These are phyloP conservation scores for Thalassia testudinum DNA, from an alignment of 116 monocot species.

Conservation along the genomic window DNA sequence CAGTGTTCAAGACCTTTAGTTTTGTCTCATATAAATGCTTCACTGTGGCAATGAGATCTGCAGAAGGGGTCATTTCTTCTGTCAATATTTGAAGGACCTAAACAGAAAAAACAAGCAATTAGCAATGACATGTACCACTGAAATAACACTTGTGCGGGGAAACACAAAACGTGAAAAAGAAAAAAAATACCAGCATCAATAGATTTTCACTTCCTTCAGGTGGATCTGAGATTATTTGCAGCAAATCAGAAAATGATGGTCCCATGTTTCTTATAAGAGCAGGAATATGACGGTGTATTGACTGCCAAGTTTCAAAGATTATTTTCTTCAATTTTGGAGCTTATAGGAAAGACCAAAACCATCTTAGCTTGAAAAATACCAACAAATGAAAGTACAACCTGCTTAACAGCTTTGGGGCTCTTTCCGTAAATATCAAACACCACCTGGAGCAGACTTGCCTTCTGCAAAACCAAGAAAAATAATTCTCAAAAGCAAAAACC, in stretches of 20 bases:
- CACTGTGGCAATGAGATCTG: slow-evolving; percentile 76
- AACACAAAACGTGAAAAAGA: no score
- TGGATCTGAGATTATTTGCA: slow-evolving; percentile 66
- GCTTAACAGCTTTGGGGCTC: slow-evolving; percentile 71
- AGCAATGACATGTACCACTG: no score
- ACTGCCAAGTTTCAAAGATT: slow-evolving; percentile 24
- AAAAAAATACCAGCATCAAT: slow-evolving; percentile 48
- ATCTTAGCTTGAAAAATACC: not conserved
- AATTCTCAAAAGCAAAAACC: not conserved
- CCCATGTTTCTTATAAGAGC: slow-evolving; percentile 63
- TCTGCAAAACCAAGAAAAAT: slow-evolving; percentile 19
- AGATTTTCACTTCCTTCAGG: slow-evolving; percentile 90
- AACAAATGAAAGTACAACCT: slow-evolving; percentile 32
- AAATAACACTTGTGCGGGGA: no score
- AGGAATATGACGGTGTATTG: slow-evolving; percentile 72
- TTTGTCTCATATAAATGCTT: slow-evolving; percentile 81
- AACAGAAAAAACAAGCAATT: slow-evolving; percentile 1
- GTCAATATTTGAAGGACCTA: slow-evolving; percentile 77
- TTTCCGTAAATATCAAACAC: slow-evolving; percentile 86
- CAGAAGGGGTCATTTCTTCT: slow-evolving; percentile 65
- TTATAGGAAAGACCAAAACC: not conserved
- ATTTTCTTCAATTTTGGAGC: not conserved
- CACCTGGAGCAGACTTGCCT: slow-evolving; percentile 59
- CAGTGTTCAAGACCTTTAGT: slow-evolving; percentile 47
- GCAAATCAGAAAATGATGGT: slow-evolving; percentile 47